Evolutionary conservation across 345 rosid genomes (phyloP).

Genomic region (Boechera stricta): DNA sequence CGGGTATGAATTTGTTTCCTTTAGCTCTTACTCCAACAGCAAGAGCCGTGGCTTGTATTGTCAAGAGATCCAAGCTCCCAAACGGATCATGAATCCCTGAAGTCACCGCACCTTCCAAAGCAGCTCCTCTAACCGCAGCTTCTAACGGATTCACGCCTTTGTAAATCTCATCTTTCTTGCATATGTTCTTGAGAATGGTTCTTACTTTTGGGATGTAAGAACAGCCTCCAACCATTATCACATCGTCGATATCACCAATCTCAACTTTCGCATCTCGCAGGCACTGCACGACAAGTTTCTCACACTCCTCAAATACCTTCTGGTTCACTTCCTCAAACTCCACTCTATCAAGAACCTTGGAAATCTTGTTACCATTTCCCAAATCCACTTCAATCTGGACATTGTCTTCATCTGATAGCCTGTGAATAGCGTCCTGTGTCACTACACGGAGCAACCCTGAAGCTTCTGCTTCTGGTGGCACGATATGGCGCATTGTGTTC

Average conservation of each 20-base stretch:
- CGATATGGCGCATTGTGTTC: conserved; percentile 64
- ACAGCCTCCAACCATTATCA: conserved; percentile 89
- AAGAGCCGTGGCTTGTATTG: conserved; percentile 79
- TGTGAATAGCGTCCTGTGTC: conserved; percentile 75
- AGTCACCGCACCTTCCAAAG: conserved; percentile 89
- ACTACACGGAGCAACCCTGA: conserved; percentile 72
- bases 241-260: conserved; percentile 59
- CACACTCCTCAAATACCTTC: conserved; percentile 64
- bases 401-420: conserved; percentile 55
- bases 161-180: conserved; percentile 66
- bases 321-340: conserved; percentile 81
- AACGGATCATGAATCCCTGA: conserved; percentile 85
- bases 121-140: conserved; percentile 85
- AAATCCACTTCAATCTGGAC: conserved; percentile 70
- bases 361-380: conserved; percentile 61
- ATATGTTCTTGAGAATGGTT: conserved; percentile 51
- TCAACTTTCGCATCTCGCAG: conserved; percentile 71
- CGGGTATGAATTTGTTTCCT: conserved; percentile 62
- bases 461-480: conserved; percentile 52
- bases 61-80: conserved; percentile 78
- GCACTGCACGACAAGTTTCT: conserved; percentile 65
- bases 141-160: conserved; percentile 63
- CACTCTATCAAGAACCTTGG: conserved; percentile 53
- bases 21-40: conserved; percentile 70
- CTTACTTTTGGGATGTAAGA: conserved; percentile 67